A percentile compares a stretch with the other conserved stretches of the same genome.
phyloP scores from a whole-genome alignment of 176 grass and related monocot species.

The Lolium perenne region DNA sequence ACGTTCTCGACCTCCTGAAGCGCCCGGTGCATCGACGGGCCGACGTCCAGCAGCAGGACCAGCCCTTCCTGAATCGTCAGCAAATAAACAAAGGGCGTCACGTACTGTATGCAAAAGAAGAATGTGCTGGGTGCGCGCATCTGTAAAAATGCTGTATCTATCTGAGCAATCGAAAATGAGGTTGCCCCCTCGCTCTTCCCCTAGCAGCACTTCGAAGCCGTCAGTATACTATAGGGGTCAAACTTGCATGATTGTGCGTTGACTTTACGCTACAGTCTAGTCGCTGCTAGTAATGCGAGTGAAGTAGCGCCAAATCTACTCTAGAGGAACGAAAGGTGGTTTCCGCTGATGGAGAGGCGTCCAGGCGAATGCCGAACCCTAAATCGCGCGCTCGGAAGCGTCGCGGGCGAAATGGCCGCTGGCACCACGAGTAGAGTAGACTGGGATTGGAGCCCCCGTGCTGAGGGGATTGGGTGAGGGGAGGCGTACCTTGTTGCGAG shows the following conservation, averaged over 20 bases:
- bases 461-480: too few relatives aligned
- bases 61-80: constrained; percentile 60
- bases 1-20: constrained; percentile 72
- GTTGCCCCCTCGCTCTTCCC: neutral
- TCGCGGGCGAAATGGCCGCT: neutral
- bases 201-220: neutral
- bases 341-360: neutral
- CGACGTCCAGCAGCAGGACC: constrained; percentile 85
- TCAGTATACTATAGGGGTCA: neutral
- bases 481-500: constrained; percentile 50
- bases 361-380: neutral
- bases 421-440: neutral
- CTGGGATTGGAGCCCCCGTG: too few relatives aligned
- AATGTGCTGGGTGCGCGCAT: neutral
- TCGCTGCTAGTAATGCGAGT: neutral
- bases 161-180: neutral
- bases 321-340: neutral
- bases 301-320: neutral
- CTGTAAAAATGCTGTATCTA: neutral
- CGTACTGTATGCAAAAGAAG: neutral
- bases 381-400: too few relatives aligned
- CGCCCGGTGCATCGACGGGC: constrained; percentile 82
- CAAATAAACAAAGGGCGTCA: neutral
- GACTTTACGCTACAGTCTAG: neutral
- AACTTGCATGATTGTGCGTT: too few relatives aligned